phyloP scores from a whole-genome alignment of 2,329 filamentous ascomycete genomes.

The Paraphoma chrysanthemicola region DNA sequence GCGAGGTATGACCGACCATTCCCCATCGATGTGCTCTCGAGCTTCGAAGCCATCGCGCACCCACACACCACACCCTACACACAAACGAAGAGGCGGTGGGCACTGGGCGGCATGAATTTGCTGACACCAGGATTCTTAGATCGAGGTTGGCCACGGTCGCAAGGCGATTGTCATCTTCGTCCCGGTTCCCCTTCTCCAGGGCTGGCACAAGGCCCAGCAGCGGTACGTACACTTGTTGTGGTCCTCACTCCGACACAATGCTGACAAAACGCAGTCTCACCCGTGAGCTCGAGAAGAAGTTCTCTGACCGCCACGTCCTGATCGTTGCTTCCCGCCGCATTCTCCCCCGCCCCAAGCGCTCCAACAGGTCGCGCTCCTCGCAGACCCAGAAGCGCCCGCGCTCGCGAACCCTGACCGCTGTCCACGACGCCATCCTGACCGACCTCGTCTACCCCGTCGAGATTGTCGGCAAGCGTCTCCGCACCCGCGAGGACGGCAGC shows the following conservation, averaged over 20 bases:
- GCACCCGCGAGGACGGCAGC: slow-evolving; percentile 98
- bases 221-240: slow-evolving; percentile 71
- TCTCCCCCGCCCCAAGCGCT: slow-evolving; percentile 97
- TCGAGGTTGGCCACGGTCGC: slow-evolving; percentile 99
- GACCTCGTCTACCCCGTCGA: slow-evolving; percentile 99
- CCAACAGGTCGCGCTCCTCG: slow-evolving; percentile 91
- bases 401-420: slow-evolving; percentile 95
- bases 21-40: slow-evolving; percentile 34
- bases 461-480: slow-evolving; percentile 98
- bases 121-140: slow-evolving; percentile 73
- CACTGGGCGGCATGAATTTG: slow-evolving; percentile 60
- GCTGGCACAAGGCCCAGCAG: slow-evolving; percentile 99
- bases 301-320: slow-evolving; percentile 99
- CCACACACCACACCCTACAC: slow-evolving; percentile 24
- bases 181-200: slow-evolving; percentile 96
- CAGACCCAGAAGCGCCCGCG: slow-evolving; percentile 99
- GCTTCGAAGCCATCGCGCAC: slow-evolving; percentile 32
- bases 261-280: slow-evolving; percentile 72
- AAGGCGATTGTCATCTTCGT: slow-evolving; percentile 99
- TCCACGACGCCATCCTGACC: slow-evolving; percentile 97
- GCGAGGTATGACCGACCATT: slow-evolving; percentile 82
- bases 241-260: not conserved
- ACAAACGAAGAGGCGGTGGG: slow-evolving; percentile 61
- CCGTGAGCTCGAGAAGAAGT: slow-evolving; percentile 99
- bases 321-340: slow-evolving; percentile 99